Base-by-base conservation (phyloP, 2,329 filamentous ascomycete genomes). In the Plectosphaerella sp. region DNA sequence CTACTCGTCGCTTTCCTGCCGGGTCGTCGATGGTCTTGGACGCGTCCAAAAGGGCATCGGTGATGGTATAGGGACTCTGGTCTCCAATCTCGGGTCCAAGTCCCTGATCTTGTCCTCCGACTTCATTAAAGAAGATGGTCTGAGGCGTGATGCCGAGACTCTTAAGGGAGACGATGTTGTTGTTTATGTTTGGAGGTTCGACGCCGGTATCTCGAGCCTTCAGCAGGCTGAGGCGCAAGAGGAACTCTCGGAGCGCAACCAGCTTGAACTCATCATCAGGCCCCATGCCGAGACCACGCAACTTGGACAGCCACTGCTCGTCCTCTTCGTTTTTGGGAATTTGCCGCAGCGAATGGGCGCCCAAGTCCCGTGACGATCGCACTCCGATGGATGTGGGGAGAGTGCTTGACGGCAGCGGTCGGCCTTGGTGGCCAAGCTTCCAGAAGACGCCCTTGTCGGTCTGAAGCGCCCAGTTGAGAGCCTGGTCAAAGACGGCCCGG, bases 51-150 rank as follows among this genome's bases (percentile, higher is more conserved):
- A 97, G 75, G 6, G 94, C 94, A 69, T 97, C 93, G 4, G 89
- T 84, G 58, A 97, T 94, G 0, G 91, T 96, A 59, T 90, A 88
- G 5, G 83, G 80, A 10, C 70, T 73, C 53, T 65, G 75, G 16
- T 18, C 10, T 7, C 41, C 41, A 18, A 12, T 12, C 39, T 83
- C 82, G 11, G 28, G 28, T 9, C 28, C 28, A 9, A 33, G 28
- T 12, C 8, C 28, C 28, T 33, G 28, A 12, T 33, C 28, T 12
- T 33, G 28, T 33, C 11, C 28, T 2, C 11, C 8, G 51, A 92
- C 91, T 59, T 97, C 91, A 62, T 97, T 97, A 61, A 97, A 97
- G 64, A 97, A 88, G 2, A 99, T 87, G 0, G 90, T 97, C 64
- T 96, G 90, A 3, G 89, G 88, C 2, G 86, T 88, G 33, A 97